phyloP scores from a whole-genome alignment of 2,329 filamentous ascomycete genomes.

The Epichloe amarillans region DNA sequence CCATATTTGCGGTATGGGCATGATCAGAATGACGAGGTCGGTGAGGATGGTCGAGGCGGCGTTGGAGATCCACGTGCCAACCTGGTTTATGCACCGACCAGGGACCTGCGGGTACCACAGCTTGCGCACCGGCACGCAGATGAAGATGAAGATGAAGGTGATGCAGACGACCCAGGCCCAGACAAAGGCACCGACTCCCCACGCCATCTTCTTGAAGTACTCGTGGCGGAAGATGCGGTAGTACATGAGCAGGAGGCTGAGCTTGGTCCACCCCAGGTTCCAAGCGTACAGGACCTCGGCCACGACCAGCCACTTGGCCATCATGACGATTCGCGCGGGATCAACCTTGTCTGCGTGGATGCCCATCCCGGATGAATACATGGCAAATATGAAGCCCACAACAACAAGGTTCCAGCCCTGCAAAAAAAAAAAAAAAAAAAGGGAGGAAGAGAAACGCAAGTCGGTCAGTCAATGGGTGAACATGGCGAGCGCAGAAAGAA shows the following conservation, averaged over 20 bases:
- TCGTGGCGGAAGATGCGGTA: conserved; percentile 35
- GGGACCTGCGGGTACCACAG: conserved; percentile 32
- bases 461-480: background rate
- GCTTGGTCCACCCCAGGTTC: conserved; percentile 35
- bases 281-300: conserved; percentile 34
- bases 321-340: conserved; percentile 23
- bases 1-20: conserved; percentile 34
- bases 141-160: conserved; percentile 37
- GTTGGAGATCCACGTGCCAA: conserved; percentile 37
- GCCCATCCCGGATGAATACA: conserved; percentile 33
- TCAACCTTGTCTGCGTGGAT: conserved; percentile 28
- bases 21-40: conserved; percentile 29
- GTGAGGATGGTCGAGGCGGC: conserved; percentile 32
- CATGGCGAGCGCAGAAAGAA: background rate
- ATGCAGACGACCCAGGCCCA: conserved; percentile 34
- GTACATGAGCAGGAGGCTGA: conserved; percentile 38
- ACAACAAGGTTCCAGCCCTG: conserved; percentile 29
- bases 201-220: conserved; percentile 28
- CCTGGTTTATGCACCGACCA: conserved; percentile 34
- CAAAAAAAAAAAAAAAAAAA: no score
- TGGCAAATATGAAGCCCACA: conserved; percentile 33
- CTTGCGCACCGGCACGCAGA: conserved; percentile 36
- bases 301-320: conserved; percentile 33
- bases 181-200: conserved; percentile 27
- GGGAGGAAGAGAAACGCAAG: background rate